Evolutionary conservation across 441 rosid species (phyloP), one percentile per base, ranked within the genome.

Genomic region (Aleurites moluccanus): DNA sequence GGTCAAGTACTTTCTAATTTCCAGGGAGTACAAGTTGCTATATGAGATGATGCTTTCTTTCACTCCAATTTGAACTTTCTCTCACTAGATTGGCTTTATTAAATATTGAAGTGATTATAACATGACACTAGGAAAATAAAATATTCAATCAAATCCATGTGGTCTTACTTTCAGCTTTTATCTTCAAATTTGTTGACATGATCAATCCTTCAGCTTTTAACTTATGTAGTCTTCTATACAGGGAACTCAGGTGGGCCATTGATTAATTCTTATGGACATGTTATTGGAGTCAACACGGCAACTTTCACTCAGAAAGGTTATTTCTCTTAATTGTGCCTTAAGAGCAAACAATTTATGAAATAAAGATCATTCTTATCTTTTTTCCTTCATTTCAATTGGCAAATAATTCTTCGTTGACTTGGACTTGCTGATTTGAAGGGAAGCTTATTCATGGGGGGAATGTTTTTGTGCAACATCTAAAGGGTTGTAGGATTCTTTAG

Each of bases 241-340:
- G 97, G 93, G 16, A 91, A 91, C 71, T 90, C 97, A 16, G 94
- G 96, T 25, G 97, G 97, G n/a, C 93, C 94, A 13, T 79, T 92
- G 81, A 83, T 89, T 35, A 86, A 92, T 82, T 92, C 98, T 28
- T 78, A 81, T 78, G 96, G 97, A 10, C 96, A 87, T 80, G 94
- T 93, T n/a, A 86, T 94, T 35, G 97, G 97, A 63, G 94, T 94
- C 1, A 94, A 94, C 83, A 94, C 94, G 8, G 84, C 94, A 75
- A 90, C 98, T 73, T 94, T 88, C 78, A 92, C 98, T 65, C 90
- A 91, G 64, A 92, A 84, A 90, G 98, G 97, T 23, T 47, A 6
- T 47, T 73, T 53, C 20, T 33, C 76, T 49, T 3, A 25, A 16
- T 13, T 18, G 1, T 50, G 4, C 55, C 2, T 16, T 23, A 38